Evolutionary conservation across 352 stramenopile genomes (phyloP).

Genomic region (Phytophthora ohioensis): DNA sequence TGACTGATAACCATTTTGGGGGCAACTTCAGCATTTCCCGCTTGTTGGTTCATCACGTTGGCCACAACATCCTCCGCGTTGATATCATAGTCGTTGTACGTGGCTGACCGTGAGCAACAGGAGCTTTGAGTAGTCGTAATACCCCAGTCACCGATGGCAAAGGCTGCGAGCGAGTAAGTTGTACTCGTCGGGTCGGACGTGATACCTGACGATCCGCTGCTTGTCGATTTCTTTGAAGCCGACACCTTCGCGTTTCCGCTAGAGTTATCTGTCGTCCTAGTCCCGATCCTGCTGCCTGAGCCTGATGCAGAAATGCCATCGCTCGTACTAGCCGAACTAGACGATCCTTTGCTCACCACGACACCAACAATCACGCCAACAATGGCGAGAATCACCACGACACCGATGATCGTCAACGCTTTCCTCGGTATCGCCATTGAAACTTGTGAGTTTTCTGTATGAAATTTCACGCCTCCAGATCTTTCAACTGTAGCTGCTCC

Average conservation of each 20-base stretch:
- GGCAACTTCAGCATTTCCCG: slow-evolving; percentile 25
- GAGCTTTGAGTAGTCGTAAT: slow-evolving; percentile 41
- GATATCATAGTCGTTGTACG: slow-evolving; percentile 62
- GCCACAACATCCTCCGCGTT: slow-evolving; percentile 39
- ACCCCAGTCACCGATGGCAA: slow-evolving; percentile 18
- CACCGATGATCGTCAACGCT: not conserved
- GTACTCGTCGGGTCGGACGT: not conserved
- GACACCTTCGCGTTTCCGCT: not conserved
- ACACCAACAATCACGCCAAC: slow-evolving; percentile 1
- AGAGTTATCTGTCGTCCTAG: not conserved
- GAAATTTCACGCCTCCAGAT: not conserved
- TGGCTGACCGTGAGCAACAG: slow-evolving; percentile 16
- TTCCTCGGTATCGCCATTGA: slow-evolving; percentile 6
- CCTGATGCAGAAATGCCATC: not conserved
- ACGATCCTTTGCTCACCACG: slow-evolving; percentile 2
- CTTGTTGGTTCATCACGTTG: slow-evolving; percentile 52
- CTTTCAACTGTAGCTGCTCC: not conserved
- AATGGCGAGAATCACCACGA: not conserved
- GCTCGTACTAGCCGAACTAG: not conserved
- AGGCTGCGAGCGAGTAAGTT: slow-evolving; percentile 45
- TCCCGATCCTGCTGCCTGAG: not conserved
- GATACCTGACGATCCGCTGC: not conserved
- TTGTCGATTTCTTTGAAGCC: not conserved
- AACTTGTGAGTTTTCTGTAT: not conserved
- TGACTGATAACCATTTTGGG: slow-evolving; percentile 16